Evolutionary conservation across 371 early-diverging fungal genomes (phyloP), one percentile per base, ranked within the genome.

Genomic region (Batkoa obscura): DNA sequence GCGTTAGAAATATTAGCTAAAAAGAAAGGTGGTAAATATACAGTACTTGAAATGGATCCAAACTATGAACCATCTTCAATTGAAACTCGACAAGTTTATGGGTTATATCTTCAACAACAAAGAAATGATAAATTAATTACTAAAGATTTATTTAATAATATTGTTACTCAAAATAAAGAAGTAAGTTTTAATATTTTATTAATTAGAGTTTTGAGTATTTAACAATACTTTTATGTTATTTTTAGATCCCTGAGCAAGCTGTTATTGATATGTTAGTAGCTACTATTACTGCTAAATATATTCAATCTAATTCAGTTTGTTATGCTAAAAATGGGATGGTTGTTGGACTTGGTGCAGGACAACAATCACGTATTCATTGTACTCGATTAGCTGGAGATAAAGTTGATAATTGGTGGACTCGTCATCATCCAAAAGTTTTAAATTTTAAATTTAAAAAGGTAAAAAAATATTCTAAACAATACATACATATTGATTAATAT

Each of bases 381-480:
- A 94, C 94, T 5, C 81, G 96, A 55, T 81, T 96, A 57, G 96
- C 94, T n/a, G 94, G 94, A 64, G 93, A 92, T 64, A 96, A 96
- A 79, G 92, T 92, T 54, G 92, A 96, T 67, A 90, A 90, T 81
- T 94, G 90, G 90, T 94, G 94, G 94, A 63, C 86, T 67, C 84
- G 97, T 49, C 90, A 90, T 66, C 94, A 96, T 70, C 91, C 91
- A 64, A 82, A 81, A 66, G 88, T 93, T 8, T 70, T 87, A 47
- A 79, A 64, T 48, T 78, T 95, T 60, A 68, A 83, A 57, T 96
- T 94, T 70, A 87, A 89, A 70, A 72, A 78, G 4, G 53, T 53
- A 37, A 13, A 4, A 38, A 8, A 4, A 2, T 39, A 12, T 15
- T 12, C 23, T 12, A 15, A 41, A 23, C 23, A 23, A 23, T 23